Evolutionary conservation across 352 stramenopile genomes (phyloP), one percentile per base, ranked within the genome.

Genomic region (Poterioochromonas sp.): DNA sequence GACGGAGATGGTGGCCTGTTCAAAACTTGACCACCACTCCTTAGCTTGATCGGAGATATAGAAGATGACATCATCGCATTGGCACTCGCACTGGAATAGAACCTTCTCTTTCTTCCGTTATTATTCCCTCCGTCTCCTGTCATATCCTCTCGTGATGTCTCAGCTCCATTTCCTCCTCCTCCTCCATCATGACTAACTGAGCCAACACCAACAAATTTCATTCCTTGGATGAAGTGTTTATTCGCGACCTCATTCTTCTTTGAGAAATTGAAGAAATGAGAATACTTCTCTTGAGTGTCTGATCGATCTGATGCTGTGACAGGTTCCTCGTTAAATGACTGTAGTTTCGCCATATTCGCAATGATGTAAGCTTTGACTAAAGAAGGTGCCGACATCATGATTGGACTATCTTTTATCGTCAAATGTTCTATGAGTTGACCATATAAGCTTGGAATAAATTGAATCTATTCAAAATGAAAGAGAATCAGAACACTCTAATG

Each of bases 371-470:
- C 5, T 18, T 22, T 8, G 8, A 69, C 5, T 22, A 69, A 41
- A 35, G 5, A 8, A 18, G 8, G 8, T 8, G 60, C 5, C 8
- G 26, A 41, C 8, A 18, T 41, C 8, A 18, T 69, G 29, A 69
- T 35, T 41, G 60, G 60, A 41, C 26, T 41, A 8, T 69, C 35
- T 41, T 26, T 8, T 41, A 69, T 41, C 5, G 60, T 26, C 60
- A 69, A 22, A 69, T 69, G 60, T 22, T 69, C 60, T 8, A 69
- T 41, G 29, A 26, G 8, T 15, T 69, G 60, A 35, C 60, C 60
- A 41, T 26, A 69, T 22, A 69, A 41, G 5, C 8, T 35, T 8
- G 60, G 60, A 41, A 69, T 8, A 41, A 69, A 69, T 22, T 69
- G 8, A 8, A 69, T 18, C 8, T 69, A 22, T 41, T 35, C 26